Percentiles rank a stretch among this genome's conserved stretches.
Evolutionary conservation across 768 basidiomycete species (phyloP).

Genomic region (Candolleomyces aberdarensis): DNA sequence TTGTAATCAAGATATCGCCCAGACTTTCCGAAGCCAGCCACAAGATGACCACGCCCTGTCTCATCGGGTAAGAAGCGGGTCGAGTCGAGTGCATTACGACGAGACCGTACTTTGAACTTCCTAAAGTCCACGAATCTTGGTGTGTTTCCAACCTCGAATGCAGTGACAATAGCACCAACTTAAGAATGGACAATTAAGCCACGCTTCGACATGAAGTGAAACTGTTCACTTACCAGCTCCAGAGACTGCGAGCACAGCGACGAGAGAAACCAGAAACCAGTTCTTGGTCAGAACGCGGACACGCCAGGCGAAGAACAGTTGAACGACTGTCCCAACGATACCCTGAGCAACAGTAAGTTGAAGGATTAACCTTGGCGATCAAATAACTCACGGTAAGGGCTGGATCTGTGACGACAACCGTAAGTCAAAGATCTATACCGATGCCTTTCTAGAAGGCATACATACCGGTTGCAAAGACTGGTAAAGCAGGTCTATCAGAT

Average conservation of each 20-base stretch:
- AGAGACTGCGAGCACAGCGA: constrained; percentile 2
- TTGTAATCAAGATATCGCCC: constrained; percentile 14
- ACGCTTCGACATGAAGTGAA: not conserved
- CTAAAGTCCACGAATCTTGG: constrained; percentile 14
- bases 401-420: constrained; percentile 33
- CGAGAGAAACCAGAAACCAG: constrained; percentile 7
- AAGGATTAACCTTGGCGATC: not conserved
- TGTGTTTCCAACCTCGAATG: constrained; percentile 9
- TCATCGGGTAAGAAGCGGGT: too few relatives aligned
- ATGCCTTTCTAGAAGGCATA: not conserved
- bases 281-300: constrained; percentile 21
- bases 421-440: not conserved
- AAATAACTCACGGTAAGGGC: constrained; percentile 34
- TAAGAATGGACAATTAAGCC: not conserved
- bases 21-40: constrained; percentile 13
- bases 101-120: constrained; percentile 11
- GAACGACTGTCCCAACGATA: constrained; percentile 41
- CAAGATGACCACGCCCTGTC: constrained; percentile 11
- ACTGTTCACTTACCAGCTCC: constrained; percentile 10
- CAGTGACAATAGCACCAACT: constrained; percentile 10
- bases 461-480: constrained; percentile 13
- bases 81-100: not conserved
- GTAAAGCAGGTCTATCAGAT: not conserved
- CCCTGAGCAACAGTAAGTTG: constrained; percentile 25
- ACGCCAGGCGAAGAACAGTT: constrained; percentile 46